Evolutionary conservation across 371 early-diverging fungal genomes (phyloP).

Genomic region (Saksenaea vasiformis): DNA sequence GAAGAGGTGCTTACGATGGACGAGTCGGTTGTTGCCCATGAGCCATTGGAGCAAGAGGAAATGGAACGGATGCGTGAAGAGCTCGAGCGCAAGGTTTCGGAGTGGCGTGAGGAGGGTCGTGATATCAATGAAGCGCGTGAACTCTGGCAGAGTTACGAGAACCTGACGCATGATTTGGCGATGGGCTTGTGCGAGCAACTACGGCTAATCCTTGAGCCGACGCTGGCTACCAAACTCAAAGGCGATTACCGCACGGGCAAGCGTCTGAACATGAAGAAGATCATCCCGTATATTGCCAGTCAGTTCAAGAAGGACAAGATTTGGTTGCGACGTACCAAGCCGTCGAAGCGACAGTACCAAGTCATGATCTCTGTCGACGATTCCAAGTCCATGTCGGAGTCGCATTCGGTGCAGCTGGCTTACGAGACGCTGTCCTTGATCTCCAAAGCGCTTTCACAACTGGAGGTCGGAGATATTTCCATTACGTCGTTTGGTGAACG

Average conservation of each 20-base stretch:
- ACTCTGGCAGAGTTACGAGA: constrained; percentile 89
- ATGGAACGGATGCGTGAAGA: constrained; percentile 65
- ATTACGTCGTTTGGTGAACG: constrained; percentile 92
- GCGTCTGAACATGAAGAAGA: constrained; percentile 99
- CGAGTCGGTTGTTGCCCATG: constrained; percentile 51
- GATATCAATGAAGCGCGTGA: constrained; percentile 69
- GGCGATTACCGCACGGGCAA: constrained; percentile 99
- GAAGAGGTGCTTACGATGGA: constrained; percentile 46
- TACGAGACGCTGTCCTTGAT: constrained; percentile 92
- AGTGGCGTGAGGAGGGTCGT: constrained; percentile 64
- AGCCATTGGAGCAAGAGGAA: constrained; percentile 62
- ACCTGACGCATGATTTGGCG: constrained; percentile 87
- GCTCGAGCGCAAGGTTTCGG: constrained; percentile 54
- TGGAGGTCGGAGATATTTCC: constrained; percentile 92
- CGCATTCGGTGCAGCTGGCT: constrained; percentile 87
- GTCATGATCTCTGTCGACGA: constrained; percentile 99
- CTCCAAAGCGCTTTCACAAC: constrained; percentile 87
- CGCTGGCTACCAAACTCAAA: constrained; percentile 93
- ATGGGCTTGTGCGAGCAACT: constrained; percentile 94
- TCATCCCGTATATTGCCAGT: constrained; percentile 99
- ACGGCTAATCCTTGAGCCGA: constrained; percentile 96
- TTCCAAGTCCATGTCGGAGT: constrained; percentile 96
- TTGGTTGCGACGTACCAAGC: constrained; percentile 98
- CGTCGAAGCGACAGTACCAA: constrained; percentile 97
- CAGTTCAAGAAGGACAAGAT: constrained; percentile 99